A percentile compares a stretch with the other conserved stretches of the same genome.
These are phyloP conservation scores for Chaetomium sp. DNA, from an alignment of 2,329 filamentous ascomycete genomes.

Conservation along the genomic window DNA sequence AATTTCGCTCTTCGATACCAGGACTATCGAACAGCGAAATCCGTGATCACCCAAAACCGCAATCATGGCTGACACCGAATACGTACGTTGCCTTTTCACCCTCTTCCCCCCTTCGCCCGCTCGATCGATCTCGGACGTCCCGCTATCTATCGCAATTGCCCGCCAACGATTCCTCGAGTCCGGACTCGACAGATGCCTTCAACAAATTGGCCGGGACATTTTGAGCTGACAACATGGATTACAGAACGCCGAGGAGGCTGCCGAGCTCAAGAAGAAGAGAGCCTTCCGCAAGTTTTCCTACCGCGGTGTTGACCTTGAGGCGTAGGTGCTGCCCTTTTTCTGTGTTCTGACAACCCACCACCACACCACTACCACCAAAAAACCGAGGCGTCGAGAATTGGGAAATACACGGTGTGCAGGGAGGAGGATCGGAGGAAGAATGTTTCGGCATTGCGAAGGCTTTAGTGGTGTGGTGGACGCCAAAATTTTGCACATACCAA, in stretches of 20 bases:
- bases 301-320: constrained; percentile 98
- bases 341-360: background rate
- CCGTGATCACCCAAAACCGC: constrained; percentile 35
- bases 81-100: constrained; percentile 23
- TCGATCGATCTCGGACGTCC: background rate
- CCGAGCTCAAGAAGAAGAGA: constrained; percentile 99
- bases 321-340: constrained; percentile 56
- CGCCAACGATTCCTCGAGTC: background rate
- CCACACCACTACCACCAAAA: background rate
- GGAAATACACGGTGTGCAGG: background rate
- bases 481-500: no score
- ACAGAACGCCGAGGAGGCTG: constrained; percentile 95
- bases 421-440: no score
- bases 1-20: constrained; percentile 31
- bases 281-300: constrained; percentile 99
- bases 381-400: background rate
- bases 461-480: no score
- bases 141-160: background rate
- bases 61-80: constrained; percentile 66
- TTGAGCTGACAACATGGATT: constrained; percentile 8
- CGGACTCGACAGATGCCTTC: background rate
- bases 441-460: no score
- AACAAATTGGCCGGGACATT: background rate
- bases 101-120: background rate
- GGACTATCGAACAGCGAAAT: constrained; percentile 34